Evolutionary conservation across 495 filamentous ascomycete species (phyloP).

Genomic region (Podospora fimiseda): DNA sequence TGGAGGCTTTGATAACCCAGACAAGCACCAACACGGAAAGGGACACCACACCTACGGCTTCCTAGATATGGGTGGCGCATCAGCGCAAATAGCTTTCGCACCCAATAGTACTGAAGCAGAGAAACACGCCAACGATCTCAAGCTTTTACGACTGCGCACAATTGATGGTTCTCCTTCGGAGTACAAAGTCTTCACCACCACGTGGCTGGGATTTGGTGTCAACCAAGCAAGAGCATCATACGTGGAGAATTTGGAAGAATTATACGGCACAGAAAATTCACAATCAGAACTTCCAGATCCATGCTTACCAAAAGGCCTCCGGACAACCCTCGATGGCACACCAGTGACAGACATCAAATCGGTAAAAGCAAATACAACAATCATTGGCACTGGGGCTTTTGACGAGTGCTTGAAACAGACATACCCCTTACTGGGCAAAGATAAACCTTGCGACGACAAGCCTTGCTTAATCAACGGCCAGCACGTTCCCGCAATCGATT

Average conservation of each 20-base stretch:
- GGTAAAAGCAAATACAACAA: constrained; percentile 29
- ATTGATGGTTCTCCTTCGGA: constrained; percentile 70
- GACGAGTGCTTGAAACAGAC: constrained; percentile 77
- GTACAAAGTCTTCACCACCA: constrained; percentile 86
- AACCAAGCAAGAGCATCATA: constrained; percentile 84
- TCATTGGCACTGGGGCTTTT: constrained; percentile 81
- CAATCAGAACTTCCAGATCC: constrained; percentile 77
- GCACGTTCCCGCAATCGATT: constrained; percentile 93
- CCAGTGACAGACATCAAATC: constrained; percentile 25
- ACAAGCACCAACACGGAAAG: constrained; percentile 66
- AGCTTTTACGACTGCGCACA: constrained; percentile 73
- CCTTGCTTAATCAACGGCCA: constrained; percentile 86
- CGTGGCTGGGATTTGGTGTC: constrained; percentile 94
- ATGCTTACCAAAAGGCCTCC: constrained; percentile 75
- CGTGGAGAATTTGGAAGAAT: constrained; percentile 59
- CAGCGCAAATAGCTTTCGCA: constrained; percentile 94
- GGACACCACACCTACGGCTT: constrained; percentile 96
- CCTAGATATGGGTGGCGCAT: constrained; percentile 96
- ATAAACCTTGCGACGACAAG: constrained; percentile 71
- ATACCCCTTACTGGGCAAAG: constrained; percentile 83
- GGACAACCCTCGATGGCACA: constrained; percentile 58
- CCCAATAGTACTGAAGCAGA: constrained; percentile 86
- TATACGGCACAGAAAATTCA: constrained; percentile 41
- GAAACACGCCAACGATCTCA: constrained; percentile 87
- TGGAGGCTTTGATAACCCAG: constrained; percentile 82